These are phyloP conservation scores for Chrysopogon serrulatus DNA, from an alignment of 176 grass and related monocot species.

Conservation along the genomic window DNA sequence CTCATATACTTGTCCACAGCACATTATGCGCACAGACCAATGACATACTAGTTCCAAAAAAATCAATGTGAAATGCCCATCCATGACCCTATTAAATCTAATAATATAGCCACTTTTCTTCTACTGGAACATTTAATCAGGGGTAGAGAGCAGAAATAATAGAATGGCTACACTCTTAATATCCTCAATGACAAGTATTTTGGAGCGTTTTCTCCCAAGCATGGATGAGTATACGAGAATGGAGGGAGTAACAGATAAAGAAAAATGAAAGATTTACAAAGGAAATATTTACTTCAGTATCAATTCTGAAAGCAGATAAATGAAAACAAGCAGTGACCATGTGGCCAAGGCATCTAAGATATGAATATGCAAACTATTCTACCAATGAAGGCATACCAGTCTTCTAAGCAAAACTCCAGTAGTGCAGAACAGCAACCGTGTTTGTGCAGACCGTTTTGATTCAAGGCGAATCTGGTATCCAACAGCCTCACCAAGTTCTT, in stretches of 20 bases:
- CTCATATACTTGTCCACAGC: not conserved
- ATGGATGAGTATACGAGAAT: not conserved
- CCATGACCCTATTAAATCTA: not conserved
- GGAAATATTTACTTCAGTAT: not conserved
- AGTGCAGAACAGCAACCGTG: slow-evolving; percentile 88
- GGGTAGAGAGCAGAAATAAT: not conserved
- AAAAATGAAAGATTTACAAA: not conserved
- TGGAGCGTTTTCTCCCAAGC: not conserved
- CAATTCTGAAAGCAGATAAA: not conserved
- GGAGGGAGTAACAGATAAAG: not conserved
- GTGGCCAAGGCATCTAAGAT: not conserved
- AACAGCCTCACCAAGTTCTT: slow-evolving; percentile 84
- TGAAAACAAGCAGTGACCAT: slow-evolving; percentile 18
- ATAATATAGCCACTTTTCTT: not conserved
- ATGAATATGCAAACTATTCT: slow-evolving; percentile 8
- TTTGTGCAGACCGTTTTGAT: slow-evolving; percentile 76
- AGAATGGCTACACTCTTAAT: not conserved
- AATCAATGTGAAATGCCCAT: not conserved
- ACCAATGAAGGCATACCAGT: slow-evolving; percentile 53
- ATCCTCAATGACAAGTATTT: not conserved
- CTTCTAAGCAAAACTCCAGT: slow-evolving; percentile 92
- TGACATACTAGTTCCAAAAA: not conserved
- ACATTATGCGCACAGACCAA: not conserved
- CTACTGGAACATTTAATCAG: not conserved
- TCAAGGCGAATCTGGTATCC: slow-evolving; percentile 95